phyloP scores from a whole-genome alignment of 805 yeast species.

The Millerago galiae region DNA sequence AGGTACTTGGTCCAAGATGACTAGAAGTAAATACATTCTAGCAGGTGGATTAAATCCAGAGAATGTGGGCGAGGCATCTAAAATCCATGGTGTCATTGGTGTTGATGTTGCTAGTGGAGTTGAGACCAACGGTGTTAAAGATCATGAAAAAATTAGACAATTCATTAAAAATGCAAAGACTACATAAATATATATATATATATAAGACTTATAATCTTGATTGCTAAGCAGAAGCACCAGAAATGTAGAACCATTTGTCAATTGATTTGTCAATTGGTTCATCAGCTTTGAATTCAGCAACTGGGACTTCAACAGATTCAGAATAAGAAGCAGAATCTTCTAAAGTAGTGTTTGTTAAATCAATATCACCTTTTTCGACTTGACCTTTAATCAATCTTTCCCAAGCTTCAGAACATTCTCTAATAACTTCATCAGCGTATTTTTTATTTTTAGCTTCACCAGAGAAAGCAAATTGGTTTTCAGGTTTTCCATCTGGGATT shows the following conservation, averaged over 20 bases:
- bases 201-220: background rate
- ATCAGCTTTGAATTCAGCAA: constrained; percentile 65
- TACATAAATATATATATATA: background rate
- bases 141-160: constrained; percentile 47
- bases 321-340: constrained; percentile 46
- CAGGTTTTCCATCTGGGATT: constrained; percentile 96
- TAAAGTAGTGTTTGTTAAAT: constrained; percentile 72
- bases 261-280: constrained; percentile 95
- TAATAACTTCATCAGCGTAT: constrained; percentile 79
- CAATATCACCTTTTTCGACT: constrained; percentile 57
- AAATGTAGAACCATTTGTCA: constrained; percentile 98
- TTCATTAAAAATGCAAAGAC: constrained; percentile 49
- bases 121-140: constrained; percentile 73
- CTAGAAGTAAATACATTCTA: constrained; percentile 41
- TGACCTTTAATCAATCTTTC: constrained; percentile 62
- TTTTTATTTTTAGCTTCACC: constrained; percentile 86
- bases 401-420: constrained; percentile 86
- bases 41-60: constrained; percentile 88
- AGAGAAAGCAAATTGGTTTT: constrained; percentile 92
- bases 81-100: constrained; percentile 61
- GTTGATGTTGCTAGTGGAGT: constrained; percentile 96
- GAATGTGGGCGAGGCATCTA: constrained; percentile 53
- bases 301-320: constrained; percentile 52
- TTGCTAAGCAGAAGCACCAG: constrained; percentile 56
- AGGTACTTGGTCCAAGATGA: constrained; percentile 27